Evolutionary conservation across 73 alveolate genomes (phyloP).

Genomic region (Tetrahymena malaccensis): DNA sequence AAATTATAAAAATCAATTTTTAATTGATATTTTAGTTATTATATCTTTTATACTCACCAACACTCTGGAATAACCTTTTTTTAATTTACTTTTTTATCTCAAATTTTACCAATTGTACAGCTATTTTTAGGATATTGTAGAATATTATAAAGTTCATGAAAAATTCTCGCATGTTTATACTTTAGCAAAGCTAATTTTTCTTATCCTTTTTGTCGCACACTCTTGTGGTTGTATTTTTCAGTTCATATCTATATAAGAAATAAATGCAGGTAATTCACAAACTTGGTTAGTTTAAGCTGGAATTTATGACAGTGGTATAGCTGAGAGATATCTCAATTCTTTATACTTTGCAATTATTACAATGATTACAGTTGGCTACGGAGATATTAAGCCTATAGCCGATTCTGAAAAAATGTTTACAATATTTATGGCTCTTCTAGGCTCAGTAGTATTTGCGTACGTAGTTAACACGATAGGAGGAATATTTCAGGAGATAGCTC

Average conservation of each 20-base stretch:
- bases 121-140: neutral
- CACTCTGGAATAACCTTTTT: neutral
- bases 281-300: slow-evolving; percentile 29
- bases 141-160: neutral
- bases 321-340: slow-evolving; percentile 45
- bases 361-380: slow-evolving; percentile 88
- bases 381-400: slow-evolving; percentile 61
- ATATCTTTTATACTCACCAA: neutral
- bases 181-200: neutral
- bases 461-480: slow-evolving; percentile 57
- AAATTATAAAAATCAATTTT: neutral
- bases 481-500: slow-evolving; percentile 47
- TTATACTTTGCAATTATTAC: slow-evolving; percentile 75
- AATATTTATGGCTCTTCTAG: slow-evolving; percentile 50
- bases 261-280: neutral
- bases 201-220: neutral
- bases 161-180: neutral
- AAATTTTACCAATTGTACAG: neutral
- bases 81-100: neutral
- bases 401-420: slow-evolving; percentile 52
- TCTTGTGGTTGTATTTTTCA: neutral
- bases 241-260: neutral
- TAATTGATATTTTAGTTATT: neutral
- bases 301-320: slow-evolving; percentile 31
- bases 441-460: slow-evolving; percentile 68